Percentiles rank a stretch among this genome's conserved stretches.
phyloP scores from a whole-genome alignment of 2,329 filamentous ascomycete species.

The Orbilia brochopaga region DNA sequence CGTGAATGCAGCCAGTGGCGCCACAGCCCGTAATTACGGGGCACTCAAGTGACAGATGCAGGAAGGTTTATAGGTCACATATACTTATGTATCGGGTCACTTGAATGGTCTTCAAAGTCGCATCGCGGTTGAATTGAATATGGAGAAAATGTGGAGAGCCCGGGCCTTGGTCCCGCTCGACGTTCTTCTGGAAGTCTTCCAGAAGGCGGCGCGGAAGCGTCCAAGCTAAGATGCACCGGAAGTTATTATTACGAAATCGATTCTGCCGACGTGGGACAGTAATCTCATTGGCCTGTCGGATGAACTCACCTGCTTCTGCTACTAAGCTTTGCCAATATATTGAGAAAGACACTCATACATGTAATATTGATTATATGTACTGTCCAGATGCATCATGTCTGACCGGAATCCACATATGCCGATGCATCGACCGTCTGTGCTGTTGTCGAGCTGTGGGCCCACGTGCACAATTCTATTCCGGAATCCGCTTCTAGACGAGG shows the following conservation, averaged over 20 bases:
- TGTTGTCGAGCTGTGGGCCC: constrained; percentile 30
- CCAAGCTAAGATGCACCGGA: constrained; percentile 14
- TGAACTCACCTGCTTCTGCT: constrained; percentile 22
- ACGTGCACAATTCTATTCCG: constrained; percentile 43
- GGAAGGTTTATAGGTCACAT: not conserved
- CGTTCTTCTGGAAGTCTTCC: constrained; percentile 45
- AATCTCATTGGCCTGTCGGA: constrained; percentile 18
- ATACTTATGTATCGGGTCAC: not conserved
- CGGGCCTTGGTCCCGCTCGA: constrained; percentile 50
- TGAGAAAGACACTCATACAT: too few species aligned
- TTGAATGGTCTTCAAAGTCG: not conserved
- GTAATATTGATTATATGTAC: too few species aligned
- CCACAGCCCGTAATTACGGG: constrained; percentile 28
- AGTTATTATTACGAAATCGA: constrained; percentile 46
- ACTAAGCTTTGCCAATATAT: constrained; percentile 16
- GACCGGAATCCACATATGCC: constrained; percentile 3
- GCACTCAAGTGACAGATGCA: constrained; percentile 29
- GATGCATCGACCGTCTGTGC: not conserved
- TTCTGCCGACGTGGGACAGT: not conserved
- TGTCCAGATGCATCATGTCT: constrained; percentile 36
- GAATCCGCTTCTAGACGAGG: constrained; percentile 45
- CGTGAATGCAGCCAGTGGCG: constrained; percentile 40
- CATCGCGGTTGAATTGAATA: constrained; percentile 30
- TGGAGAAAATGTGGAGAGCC: constrained; percentile 37
- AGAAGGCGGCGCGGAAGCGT: constrained; percentile 48